A percentile compares a stretch with the other conserved stretches of the same genome.
phyloP scores from a whole-genome alignment of 208 protist species.

The Leishmania tarentolae region DNA sequence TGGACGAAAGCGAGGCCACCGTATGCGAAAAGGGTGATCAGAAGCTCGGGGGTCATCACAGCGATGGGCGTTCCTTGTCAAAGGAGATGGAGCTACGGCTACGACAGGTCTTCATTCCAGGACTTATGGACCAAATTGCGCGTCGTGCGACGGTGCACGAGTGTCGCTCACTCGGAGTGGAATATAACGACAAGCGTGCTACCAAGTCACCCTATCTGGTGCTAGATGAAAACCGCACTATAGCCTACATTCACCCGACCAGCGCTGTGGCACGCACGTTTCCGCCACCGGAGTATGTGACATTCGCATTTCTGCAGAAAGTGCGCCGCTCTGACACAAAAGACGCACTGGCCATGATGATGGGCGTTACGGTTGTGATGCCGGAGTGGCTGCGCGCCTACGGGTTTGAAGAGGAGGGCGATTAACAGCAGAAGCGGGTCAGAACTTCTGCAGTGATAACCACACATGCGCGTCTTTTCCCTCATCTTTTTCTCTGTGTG shows the following conservation, averaged over 20 bases:
- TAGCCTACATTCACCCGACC: constrained; percentile 87
- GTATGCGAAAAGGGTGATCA: constrained; percentile 6
- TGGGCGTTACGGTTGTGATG: constrained; percentile 87
- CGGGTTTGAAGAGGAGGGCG: constrained; percentile 47
- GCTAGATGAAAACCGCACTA: constrained; percentile 44
- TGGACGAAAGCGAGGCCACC: constrained; percentile 63
- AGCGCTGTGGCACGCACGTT: constrained; percentile 81
- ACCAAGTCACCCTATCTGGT: constrained; percentile 86
- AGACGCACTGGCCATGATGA: constrained; percentile 79
- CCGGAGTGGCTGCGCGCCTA: constrained; percentile 83
- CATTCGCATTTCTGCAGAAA: constrained; percentile 79
- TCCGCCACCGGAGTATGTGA: constrained; percentile 89
- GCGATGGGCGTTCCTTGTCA: constrained; percentile 9
- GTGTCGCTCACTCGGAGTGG: constrained; percentile 80
- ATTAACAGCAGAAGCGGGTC: neutral
- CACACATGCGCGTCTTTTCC: neutral
- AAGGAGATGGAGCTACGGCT: constrained; percentile 71
- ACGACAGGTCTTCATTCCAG: constrained; percentile 84
- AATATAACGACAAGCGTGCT: constrained; percentile 84
- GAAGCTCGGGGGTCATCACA: neutral
- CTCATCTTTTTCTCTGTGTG: neutral
- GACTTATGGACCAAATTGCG: constrained; percentile 88
- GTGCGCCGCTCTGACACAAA: constrained; percentile 78
- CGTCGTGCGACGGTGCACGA: constrained; percentile 88
- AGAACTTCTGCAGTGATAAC: neutral